Evolutionary conservation across 2,329 filamentous ascomycete species (phyloP).

Genomic region (Fusarium sp.): DNA sequence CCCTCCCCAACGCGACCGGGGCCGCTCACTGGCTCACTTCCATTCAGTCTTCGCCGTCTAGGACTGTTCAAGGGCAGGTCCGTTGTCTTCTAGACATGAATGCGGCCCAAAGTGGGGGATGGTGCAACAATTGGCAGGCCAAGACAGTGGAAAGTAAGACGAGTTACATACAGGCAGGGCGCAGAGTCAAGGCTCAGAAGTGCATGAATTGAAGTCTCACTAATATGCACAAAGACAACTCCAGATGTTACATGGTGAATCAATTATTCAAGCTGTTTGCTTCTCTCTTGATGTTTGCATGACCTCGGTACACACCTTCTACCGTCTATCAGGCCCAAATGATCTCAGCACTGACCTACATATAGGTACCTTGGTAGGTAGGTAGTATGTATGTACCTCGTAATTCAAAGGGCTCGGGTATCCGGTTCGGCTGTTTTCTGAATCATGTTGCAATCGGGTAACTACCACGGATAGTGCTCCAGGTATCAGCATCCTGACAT

Average conservation of each 20-base stretch:
- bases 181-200: not conserved
- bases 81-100: constrained; percentile 10
- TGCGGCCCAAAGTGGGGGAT: constrained; percentile 38
- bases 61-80: not conserved
- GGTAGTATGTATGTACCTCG: too few relatives aligned
- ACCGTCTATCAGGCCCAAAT: constrained; percentile 4
- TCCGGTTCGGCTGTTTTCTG: constrained; percentile 6
- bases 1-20: not conserved
- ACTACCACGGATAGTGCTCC: not conserved
- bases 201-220: constrained; percentile 13
- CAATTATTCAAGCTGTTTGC: constrained; percentile 10
- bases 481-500: not conserved
- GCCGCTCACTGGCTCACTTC: constrained; percentile 1
- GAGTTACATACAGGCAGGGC: constrained; percentile 21
- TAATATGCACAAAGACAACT: not conserved
- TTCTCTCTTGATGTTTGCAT: constrained; percentile 9
- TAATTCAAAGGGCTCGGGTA: not conserved
- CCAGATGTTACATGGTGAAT: constrained; percentile 31
- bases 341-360: not conserved
- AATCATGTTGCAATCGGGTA: constrained; percentile 14
- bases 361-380: not conserved
- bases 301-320: constrained; percentile 1
- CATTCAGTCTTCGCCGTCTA: not conserved
- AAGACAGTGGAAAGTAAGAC: constrained; percentile 14
- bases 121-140: constrained; percentile 30